Evolutionary conservation across 352 stramenopile species (phyloP), one percentile per base, ranked within the genome.

Genomic region (Globisporangium nodosum): DNA sequence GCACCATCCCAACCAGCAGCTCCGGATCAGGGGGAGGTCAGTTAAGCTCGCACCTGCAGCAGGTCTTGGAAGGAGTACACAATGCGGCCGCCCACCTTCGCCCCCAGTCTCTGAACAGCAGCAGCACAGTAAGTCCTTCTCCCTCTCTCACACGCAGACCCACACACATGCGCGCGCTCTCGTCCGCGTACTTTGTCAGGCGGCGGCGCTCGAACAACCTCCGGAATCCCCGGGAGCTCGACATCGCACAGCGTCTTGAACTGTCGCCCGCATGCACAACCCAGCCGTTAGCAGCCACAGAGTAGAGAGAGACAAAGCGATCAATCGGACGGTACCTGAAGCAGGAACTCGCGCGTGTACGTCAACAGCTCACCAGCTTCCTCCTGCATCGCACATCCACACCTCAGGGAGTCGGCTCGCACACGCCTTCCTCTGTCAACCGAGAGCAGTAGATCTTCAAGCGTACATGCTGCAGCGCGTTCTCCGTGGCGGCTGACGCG

Each of bases 11-110:
- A 51, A 35, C 6, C 24, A 53, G 35, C 8, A 18, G 15, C 24
- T 56, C 7, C 5, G 2, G 5, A 49, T 7, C 16, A 24, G 5
- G 7, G 21, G n/a, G 15, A 56, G 1, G 3, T 16, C 8, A 56
- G 27, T 1, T 8, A 3, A 8, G 12, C 33, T 54, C 61, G 16
- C 64, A 85, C 75, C 66, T 86, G 58, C 12, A 90, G 52, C 47
- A 92, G 66, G 27, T 92, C 80, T n/a, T 67, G 60, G 33, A 88
- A 66, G 0, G 76, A 70, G 54, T 92, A 92, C 47, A 83, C 71
- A 13, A 78, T 62, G 51, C 71, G 73, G 12, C 72, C 76, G 51
- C 88, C 81, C 16, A 81, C 63, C 24, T 73, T 66, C 2, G 35
- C 33, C 2, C 78, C 78, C 47, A 85, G 52, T 70, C 68, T 70